Conservation (phyloP, 306 rosid genomes). For the Vigna angularis region DNA sequence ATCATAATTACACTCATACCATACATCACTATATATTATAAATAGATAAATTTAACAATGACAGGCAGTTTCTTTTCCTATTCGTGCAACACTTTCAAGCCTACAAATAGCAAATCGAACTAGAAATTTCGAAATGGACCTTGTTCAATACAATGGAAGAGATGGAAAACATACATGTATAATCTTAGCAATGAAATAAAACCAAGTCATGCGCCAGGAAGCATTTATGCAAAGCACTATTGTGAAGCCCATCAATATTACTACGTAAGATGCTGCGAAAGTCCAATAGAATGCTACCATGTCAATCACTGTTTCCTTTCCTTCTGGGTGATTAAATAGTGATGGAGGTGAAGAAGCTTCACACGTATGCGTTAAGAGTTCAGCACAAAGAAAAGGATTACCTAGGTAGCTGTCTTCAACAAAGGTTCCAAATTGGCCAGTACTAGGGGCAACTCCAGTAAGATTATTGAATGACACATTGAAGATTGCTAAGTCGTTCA, state of each 20-base stretch:
- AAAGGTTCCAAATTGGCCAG: background rate
- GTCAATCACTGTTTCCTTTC: background rate
- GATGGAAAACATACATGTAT: slow-evolving; percentile 14
- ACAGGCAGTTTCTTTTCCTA: background rate
- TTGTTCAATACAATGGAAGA: slow-evolving; percentile 25
- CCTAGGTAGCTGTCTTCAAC: slow-evolving; percentile 17
- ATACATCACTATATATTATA: no score
- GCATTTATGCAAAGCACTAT: background rate
- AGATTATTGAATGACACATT: slow-evolving; percentile 32
- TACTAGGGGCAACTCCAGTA: slow-evolving; percentile 18
- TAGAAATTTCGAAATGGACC: background rate
- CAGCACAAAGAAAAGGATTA: slow-evolving; percentile 3
- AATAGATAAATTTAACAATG: no score
- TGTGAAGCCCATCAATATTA: background rate
- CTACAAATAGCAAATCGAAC: background rate
- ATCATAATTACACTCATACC: no score
- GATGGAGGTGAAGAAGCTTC: background rate
- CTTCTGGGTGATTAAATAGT: background rate
- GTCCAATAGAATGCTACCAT: background rate
- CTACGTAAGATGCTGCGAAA: background rate
- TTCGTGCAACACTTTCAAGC: background rate
- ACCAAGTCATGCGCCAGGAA: slow-evolving; percentile 28
- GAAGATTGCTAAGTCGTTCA: slow-evolving; percentile 4
- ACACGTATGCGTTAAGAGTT: background rate
- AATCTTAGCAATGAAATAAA: slow-evolving; percentile 5